These are phyloP conservation scores for Kalanchoe fedtschenkoi DNA, from an alignment of 164 flowering plant species.

Conservation along the genomic window DNA sequence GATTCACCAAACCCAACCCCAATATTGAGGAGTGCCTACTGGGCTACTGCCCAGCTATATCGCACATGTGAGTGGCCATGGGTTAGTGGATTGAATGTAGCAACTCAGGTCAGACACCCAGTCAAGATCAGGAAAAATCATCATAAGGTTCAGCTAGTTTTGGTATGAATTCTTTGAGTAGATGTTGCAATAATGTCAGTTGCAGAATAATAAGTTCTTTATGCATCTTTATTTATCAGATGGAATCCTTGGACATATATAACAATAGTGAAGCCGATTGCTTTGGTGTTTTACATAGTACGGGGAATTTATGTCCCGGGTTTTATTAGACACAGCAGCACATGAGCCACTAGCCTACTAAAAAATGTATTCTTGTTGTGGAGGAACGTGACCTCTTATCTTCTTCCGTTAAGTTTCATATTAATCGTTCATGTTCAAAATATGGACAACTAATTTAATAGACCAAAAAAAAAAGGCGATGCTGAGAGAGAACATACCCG, in stretches of 20 bases:
- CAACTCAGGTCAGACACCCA: neutral
- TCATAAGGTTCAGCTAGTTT: neutral
- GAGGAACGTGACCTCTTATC: neutral
- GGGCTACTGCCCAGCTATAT: neutral
- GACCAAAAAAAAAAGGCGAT: too few relatives aligned
- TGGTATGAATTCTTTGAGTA: neutral
- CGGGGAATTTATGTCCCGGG: slow-evolving; percentile 1
- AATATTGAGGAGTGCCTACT: neutral
- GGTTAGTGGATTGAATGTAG: neutral
- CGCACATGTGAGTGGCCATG: neutral
- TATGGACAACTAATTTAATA: too few relatives aligned
- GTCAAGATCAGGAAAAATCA: neutral
- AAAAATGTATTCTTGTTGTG: neutral
- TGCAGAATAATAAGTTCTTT: neutral
- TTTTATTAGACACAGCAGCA: neutral
- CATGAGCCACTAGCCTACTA: neutral
- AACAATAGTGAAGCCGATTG: neutral
- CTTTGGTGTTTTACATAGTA: slow-evolving; percentile 1
- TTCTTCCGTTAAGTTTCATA: neutral
- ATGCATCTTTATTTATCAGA: neutral
- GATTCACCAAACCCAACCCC: neutral
- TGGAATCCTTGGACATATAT: neutral
- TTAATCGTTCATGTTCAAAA: too few relatives aligned
- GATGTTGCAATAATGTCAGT: neutral
- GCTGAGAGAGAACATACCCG: neutral